phyloP scores from a whole-genome alignment of 2,329 filamentous ascomycete species.

The Fusarium sp. region DNA sequence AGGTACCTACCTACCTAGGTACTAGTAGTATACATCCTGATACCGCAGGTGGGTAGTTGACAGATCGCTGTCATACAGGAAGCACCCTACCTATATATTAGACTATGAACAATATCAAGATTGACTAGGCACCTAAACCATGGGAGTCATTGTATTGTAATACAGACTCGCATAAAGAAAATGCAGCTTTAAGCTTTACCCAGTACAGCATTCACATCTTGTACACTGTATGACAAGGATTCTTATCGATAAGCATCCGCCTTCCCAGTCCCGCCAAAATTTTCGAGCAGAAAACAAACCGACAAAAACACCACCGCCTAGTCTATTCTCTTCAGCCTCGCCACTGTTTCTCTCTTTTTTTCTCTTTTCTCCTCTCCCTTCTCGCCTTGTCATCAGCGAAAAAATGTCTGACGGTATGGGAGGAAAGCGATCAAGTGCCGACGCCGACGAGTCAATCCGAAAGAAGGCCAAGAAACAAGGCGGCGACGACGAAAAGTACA shows the following conservation, averaged over 20 bases:
- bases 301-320: conserved; percentile 31
- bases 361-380: conserved; percentile 4
- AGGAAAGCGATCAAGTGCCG: conserved; percentile 60
- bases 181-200: background rate
- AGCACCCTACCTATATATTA: rapidly evolving
- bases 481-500: conserved; percentile 59
- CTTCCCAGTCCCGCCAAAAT: conserved; percentile 46
- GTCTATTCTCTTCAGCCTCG: conserved; percentile 42
- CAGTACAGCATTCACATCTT: background rate
- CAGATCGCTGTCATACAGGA: background rate
- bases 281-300: conserved; percentile 43
- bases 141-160: background rate
- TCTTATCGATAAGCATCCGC: conserved; percentile 52
- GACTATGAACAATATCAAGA: background rate
- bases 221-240: conserved; percentile 29
- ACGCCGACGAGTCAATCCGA: conserved; percentile 55
- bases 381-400: conserved; percentile 6
- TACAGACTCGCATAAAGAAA: background rate
- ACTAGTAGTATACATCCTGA: background rate
- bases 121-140: background rate
- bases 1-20: background rate
- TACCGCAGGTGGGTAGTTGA: background rate
- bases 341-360: conserved; percentile 15
- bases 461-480: conserved; percentile 59
- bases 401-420: conserved; percentile 56